These are phyloP conservation scores for Baorangia bicolor DNA, from an alignment of 768 basidiomycete genomes.

Conservation along the genomic window DNA sequence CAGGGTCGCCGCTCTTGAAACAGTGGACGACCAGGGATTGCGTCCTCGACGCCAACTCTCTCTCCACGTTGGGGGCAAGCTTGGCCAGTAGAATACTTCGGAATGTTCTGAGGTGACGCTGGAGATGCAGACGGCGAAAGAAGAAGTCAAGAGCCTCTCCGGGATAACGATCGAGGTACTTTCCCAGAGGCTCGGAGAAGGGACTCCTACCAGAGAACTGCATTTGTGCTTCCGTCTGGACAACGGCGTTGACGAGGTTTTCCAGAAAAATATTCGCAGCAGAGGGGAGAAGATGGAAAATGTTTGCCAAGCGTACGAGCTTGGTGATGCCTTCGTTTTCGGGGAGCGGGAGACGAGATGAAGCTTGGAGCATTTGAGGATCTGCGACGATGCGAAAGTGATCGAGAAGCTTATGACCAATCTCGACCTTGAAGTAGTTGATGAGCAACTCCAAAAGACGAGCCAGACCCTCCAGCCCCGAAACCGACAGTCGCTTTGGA, in stretches of 20 bases:
- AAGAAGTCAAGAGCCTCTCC: constrained; percentile 84
- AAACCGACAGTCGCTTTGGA: constrained; percentile 88
- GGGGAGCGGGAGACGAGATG: constrained; percentile 73
- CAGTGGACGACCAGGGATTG: constrained; percentile 51
- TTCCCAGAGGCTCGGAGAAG: constrained; percentile 89
- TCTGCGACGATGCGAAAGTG: constrained; percentile 94
- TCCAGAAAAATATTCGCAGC: constrained; percentile 92
- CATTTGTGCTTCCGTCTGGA: constrained; percentile 89
- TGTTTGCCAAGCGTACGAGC: constrained; percentile 92
- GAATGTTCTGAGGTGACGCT: constrained; percentile 78
- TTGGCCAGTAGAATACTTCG: constrained; percentile 79
- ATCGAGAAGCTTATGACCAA: constrained; percentile 94
- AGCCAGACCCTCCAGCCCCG: constrained; percentile 90
- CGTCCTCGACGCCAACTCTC: constrained; percentile 63
- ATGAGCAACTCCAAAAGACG: constrained; percentile 91
- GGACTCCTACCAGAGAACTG: constrained; percentile 88
- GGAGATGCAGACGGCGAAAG: constrained; percentile 71
- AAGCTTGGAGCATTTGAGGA: constrained; percentile 76
- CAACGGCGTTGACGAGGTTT: constrained; percentile 81
- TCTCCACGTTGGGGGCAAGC: constrained; percentile 72
- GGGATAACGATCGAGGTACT: constrained; percentile 90
- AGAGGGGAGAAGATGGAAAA: constrained; percentile 94
- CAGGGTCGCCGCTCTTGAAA: constrained; percentile 48
- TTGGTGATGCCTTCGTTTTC: constrained; percentile 93
- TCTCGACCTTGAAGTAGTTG: constrained; percentile 99